Evolutionary conservation across 1,284 basidiomycete species (phyloP).

Genomic region (Puccinia novopanici): DNA sequence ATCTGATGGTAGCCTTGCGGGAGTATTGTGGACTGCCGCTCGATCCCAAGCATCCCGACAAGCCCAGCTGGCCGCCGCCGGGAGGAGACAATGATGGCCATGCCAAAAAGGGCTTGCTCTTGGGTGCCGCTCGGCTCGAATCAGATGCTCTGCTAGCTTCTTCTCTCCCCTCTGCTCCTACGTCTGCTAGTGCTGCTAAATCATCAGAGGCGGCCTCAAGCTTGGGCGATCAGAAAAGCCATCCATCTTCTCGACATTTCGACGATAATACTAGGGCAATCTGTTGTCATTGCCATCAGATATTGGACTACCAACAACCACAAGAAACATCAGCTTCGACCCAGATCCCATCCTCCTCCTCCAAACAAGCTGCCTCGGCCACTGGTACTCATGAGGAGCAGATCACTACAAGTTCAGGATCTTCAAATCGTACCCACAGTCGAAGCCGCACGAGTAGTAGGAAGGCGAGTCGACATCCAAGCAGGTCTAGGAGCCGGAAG

Average conservation of each 20-base stretch:
- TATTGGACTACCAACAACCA: neutral
- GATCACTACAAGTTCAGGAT: neutral
- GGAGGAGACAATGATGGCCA: neutral
- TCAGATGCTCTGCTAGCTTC: constrained; percentile 22
- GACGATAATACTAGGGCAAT: neutral
- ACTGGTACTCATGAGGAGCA: no score
- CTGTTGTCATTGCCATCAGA: constrained; percentile 30
- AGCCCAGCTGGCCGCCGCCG: constrained; percentile 31
- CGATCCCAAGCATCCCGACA: constrained; percentile 34
- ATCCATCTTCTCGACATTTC: neutral
- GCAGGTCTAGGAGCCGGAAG: neutral
- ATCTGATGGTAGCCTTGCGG: constrained; percentile 40
- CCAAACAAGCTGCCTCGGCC: neutral
- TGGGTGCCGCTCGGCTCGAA: neutral
- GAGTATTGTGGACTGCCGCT: constrained; percentile 41
- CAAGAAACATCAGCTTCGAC: neutral
- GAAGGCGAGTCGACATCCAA: neutral
- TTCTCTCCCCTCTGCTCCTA: no score
- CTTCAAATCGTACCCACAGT: neutral
- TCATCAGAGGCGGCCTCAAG: no score
- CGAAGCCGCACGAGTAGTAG: neutral
- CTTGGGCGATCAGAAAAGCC: constrained; percentile 1
- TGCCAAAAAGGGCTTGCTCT: no score
- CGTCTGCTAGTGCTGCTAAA: no score
- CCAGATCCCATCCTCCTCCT: neutral